These are phyloP conservation scores for Phyllosticta citribraziliensis DNA, from an alignment of 2,329 filamentous ascomycete species.

Conservation along the genomic window DNA sequence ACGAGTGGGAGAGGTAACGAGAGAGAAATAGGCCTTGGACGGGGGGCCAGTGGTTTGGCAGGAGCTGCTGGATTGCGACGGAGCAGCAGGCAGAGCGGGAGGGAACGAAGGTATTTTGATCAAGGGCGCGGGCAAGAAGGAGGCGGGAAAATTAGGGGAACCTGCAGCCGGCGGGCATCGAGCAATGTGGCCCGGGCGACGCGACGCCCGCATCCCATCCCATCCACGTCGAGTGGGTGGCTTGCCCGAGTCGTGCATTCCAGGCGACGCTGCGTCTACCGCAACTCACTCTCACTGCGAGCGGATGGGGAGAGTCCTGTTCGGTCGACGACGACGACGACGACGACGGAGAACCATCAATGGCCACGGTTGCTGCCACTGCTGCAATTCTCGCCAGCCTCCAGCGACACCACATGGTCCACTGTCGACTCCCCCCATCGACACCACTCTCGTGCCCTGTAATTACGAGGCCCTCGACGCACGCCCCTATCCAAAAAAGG, in stretches of 20 bases:
- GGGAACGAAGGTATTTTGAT: slow-evolving; percentile 11
- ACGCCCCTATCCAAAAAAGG: neutral
- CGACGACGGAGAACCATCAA: too few relatives aligned
- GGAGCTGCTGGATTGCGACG: slow-evolving; percentile 12
- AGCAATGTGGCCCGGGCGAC: neutral
- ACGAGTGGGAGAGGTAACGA: slow-evolving; percentile 25
- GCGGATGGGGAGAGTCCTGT: too few relatives aligned
- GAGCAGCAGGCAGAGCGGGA: slow-evolving; percentile 13
- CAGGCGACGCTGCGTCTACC: too few relatives aligned
- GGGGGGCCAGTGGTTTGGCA: slow-evolving; percentile 11
- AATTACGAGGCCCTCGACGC: neutral
- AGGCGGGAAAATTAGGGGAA: slow-evolving; percentile 11
- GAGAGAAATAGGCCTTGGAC: slow-evolving; percentile 24
- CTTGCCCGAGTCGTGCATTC: neutral
- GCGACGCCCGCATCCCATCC: too few relatives aligned
- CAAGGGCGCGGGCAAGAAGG: slow-evolving; percentile 5
- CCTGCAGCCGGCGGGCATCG: slow-evolving; percentile 1
- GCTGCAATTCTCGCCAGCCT: too few relatives aligned
- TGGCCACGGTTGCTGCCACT: too few relatives aligned
- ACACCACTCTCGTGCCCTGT: neutral
- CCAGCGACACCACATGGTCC: too few relatives aligned
- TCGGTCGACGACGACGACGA: too few relatives aligned
- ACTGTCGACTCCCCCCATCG: too few relatives aligned
- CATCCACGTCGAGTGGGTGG: too few relatives aligned
- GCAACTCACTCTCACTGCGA: too few relatives aligned